These are phyloP conservation scores for Aechmea fasciata DNA, from an alignment of 176 grass and related monocot species.

Conservation along the genomic window DNA sequence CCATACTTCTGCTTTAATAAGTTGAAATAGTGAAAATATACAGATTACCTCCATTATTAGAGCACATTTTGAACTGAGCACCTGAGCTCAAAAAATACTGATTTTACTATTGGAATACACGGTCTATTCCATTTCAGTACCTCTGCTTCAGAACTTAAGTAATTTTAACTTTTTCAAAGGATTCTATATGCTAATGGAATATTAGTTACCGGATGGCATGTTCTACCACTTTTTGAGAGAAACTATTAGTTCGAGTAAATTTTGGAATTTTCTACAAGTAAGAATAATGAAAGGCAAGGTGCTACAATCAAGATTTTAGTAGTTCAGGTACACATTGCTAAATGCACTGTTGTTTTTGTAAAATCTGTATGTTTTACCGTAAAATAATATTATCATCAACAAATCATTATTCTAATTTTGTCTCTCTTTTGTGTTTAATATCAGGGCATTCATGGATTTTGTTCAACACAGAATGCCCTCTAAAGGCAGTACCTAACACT, in stretches of 20 bases:
- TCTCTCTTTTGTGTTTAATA: conserved; percentile 21
- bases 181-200: no score
- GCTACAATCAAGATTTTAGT: no score
- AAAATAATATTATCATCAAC: not conserved
- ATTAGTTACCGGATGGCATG: no score
- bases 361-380: not conserved
- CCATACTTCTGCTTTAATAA: not conserved
- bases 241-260: no score
- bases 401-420: not conserved
- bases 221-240: no score
- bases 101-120: not conserved
- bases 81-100: not conserved
- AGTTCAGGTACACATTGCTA: no score
- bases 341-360: not conserved
- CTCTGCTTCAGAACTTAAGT: no score
- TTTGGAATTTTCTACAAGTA: no score
- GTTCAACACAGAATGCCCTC: conserved; percentile 50
- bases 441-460: conserved; percentile 86
- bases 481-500: conserved; percentile 28
- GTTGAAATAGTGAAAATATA: no score
- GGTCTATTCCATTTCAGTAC: no score
- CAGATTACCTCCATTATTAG: not conserved
- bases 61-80: not conserved
- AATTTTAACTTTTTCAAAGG: no score
- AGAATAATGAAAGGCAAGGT: no score